These are phyloP conservation scores for Fusarium goolgardi DNA, from an alignment of 2,329 filamentous ascomycete species.

Conservation along the genomic window DNA sequence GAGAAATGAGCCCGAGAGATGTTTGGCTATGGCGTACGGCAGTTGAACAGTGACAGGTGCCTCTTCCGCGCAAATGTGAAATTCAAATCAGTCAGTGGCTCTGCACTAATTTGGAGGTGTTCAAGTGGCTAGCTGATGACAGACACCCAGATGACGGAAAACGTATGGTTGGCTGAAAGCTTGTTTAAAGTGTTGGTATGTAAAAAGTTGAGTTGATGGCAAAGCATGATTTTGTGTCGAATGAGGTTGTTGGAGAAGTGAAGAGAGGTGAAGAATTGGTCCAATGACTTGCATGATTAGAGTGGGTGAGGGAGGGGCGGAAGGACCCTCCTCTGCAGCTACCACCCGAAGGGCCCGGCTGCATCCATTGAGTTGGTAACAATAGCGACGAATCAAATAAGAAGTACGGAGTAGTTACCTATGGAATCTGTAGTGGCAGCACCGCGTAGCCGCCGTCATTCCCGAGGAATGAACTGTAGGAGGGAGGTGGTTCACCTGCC, in stretches of 20 bases:
- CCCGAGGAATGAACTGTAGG: background rate
- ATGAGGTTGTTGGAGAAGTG: background rate
- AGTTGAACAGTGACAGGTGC: constrained; percentile 27
- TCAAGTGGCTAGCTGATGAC: constrained; percentile 20
- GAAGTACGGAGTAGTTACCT: too few species aligned
- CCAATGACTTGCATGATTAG: constrained; percentile 4
- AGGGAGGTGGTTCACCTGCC: constrained; percentile 36
- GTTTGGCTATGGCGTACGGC: constrained; percentile 15
- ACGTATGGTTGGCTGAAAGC: constrained; percentile 17
- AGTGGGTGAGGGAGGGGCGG: constrained; percentile 8
- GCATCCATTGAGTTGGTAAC: background rate
- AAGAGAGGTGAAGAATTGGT: too few species aligned
- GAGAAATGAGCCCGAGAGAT: background rate
- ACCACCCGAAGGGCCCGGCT: background rate
- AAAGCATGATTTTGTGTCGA: background rate
- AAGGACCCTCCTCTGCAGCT: constrained; percentile 19
- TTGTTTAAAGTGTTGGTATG: constrained; percentile 13
- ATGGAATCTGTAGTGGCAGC: background rate
- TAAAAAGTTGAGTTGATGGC: constrained; percentile 2
- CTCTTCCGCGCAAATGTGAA: constrained; percentile 19
- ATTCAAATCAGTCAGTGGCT: constrained; percentile 15
- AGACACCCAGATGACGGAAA: background rate
- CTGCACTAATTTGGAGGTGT: constrained; percentile 4
- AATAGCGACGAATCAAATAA: background rate
- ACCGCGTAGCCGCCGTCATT: background rate